Evolutionary conservation across 768 basidiomycete genomes (phyloP), one percentile per base, ranked within the genome.

Genomic region (Baorangia bicolor): DNA sequence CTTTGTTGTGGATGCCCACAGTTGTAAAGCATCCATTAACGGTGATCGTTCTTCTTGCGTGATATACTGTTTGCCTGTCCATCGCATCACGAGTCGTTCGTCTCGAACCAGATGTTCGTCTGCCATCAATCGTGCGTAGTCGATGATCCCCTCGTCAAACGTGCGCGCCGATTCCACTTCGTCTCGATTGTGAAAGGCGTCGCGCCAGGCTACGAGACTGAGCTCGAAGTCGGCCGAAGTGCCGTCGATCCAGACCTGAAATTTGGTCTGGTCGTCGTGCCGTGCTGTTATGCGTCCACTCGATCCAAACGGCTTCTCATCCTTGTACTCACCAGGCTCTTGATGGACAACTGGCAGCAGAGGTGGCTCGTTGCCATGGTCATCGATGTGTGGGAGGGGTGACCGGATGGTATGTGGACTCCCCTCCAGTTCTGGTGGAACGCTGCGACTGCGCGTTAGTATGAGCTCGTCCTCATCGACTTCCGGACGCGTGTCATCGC

Each of bases 1-100:
- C 21, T 57, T 64, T 4, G 74, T 53, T 1, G 74, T 66, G 4
- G 75, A 72, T 25, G 77, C 68, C 47, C 94, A 85, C 81, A 82
- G 64, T 9, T 77, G 76, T 4, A 98, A 80, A 0, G 90, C 86
- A 34, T 83, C 80, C 76, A 94, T 83, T 27, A 95, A 77, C 1
- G 87, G 86, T 0, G 89, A 88, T 3, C 79, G 83, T 63, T 91
- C 90, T 38, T 77, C 74, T 58, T 86, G 85, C n/a, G 86, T 88
- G 51, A 94, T 84, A 68, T 89, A 94, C 88, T 80, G 82, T 46
- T 80, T 78, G 11, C 78, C 81, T 38, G 79, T 78, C 85, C 91
- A 95, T 56, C 82, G 78, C 48, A 95, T 81, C 3, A 93, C 88
- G 35, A 96, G 77, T 28, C 80, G 72, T 9, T 83, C 80, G 62